Conservation (phyloP, 78 protist species). For the Dictyostelium citrinum region DNA sequence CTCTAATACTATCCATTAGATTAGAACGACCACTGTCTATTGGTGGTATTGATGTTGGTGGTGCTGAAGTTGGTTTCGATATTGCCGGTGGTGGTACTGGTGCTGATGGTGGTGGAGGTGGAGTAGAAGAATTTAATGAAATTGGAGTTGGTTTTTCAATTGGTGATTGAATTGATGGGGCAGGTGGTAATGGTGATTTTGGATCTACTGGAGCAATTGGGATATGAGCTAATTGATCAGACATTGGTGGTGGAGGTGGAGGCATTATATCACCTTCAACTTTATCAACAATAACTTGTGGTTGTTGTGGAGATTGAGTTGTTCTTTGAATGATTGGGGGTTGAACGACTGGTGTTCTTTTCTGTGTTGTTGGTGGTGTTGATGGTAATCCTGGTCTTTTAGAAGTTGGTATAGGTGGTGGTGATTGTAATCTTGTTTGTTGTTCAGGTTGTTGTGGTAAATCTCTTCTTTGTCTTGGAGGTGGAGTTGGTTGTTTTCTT, state of each 20-base stretch:
- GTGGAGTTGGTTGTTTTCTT: conserved; percentile 3
- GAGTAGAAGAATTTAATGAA: background rate
- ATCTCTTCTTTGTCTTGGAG: background rate
- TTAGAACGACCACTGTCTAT: background rate
- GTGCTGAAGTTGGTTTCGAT: background rate
- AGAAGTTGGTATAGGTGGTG: conserved; percentile 1
- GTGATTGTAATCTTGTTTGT: conserved; percentile 8
- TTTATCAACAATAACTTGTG: background rate
- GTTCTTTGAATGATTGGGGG: background rate
- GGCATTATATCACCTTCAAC: background rate
- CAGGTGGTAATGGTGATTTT: conserved; percentile 19
- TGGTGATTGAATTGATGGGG: background rate
- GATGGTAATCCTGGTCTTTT: background rate
- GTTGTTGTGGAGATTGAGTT: background rate
- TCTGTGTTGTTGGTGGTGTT: background rate
- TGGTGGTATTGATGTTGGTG: background rate
- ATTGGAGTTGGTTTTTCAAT: background rate
- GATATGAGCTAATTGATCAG: background rate
- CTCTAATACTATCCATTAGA: conserved; percentile 24
- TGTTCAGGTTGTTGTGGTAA: conserved; percentile 1
- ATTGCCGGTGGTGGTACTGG: background rate
- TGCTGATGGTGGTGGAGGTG: background rate
- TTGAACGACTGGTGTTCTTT: background rate
- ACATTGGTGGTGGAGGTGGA: conserved; percentile 61
- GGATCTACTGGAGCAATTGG: background rate